Conservation (phyloP, 139 green algal species). For the Diplosphaera chodatii region DNA sequence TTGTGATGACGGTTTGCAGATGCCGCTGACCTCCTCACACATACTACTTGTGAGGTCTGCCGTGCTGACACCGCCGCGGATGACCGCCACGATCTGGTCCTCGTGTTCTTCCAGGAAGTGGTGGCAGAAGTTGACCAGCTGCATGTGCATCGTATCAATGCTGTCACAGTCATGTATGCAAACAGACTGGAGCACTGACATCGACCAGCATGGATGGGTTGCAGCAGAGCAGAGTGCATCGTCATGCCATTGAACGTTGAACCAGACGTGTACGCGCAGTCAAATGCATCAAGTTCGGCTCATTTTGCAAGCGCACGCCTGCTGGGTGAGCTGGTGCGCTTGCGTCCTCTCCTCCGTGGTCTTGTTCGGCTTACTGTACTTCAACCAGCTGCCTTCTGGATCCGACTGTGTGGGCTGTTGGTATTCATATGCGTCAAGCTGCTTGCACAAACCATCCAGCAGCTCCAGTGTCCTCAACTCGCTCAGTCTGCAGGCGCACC, state of each 20-base stretch:
- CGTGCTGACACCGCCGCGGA: conserved; percentile 13
- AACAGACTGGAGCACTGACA: too few species aligned
- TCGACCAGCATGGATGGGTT: too few species aligned
- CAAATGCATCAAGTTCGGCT: too few species aligned
- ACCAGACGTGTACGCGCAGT: too few species aligned
- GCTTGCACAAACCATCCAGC: conserved; percentile 60
- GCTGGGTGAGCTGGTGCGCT: conserved; percentile 21
- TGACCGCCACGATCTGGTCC: conserved; percentile 38
- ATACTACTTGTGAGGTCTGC: not conserved
- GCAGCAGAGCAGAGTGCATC: too few species aligned
- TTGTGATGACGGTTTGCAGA: not conserved
- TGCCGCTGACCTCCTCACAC: not conserved
- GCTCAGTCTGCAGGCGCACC: conserved; percentile 28
- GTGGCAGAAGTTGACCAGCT: conserved; percentile 46
- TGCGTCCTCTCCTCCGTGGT: not conserved
- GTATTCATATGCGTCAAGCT: conserved; percentile 51
- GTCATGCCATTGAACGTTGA: too few species aligned
- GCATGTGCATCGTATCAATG: not conserved
- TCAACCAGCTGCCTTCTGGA: not conserved
- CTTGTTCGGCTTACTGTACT: not conserved
- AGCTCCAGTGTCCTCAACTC: conserved; percentile 62
- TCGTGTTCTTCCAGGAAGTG: conserved; percentile 50
- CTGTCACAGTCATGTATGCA: too few species aligned
- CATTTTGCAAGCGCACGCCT: not conserved
- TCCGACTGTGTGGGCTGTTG: conserved; percentile 7